phyloP scores from a whole-genome alignment of 257 asterid genomes.

The Sherardia arvensis region DNA sequence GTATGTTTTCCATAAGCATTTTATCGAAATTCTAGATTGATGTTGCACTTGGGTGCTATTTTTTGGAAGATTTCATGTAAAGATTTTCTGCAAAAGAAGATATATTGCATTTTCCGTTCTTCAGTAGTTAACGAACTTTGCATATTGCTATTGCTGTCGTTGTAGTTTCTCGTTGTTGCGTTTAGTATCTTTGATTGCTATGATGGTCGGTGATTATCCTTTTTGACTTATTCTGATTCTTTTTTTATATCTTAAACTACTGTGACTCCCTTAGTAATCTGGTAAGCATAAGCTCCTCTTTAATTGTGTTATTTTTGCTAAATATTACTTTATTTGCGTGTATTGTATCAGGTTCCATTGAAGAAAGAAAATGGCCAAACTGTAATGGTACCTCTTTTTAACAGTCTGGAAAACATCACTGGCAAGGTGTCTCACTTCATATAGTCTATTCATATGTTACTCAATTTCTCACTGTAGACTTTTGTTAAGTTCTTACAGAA shows the following conservation, averaged over 20 bases:
- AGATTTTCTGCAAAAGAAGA: background rate
- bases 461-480: background rate
- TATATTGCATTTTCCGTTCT: background rate
- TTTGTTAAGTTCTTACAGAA: background rate
- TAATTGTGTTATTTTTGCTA: background rate
- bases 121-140: background rate
- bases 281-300: background rate
- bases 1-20: background rate
- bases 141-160: background rate
- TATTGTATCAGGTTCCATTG: conserved; percentile 26
- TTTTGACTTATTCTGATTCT: background rate
- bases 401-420: conserved; percentile 41
- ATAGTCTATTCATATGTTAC: background rate
- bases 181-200: background rate
- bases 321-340: background rate
- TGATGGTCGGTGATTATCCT: too few species aligned
- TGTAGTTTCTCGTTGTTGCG: background rate
- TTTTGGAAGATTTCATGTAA: background rate
- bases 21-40: background rate
- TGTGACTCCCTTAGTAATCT: background rate
- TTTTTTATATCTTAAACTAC: background rate
- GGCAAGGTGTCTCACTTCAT: conserved; percentile 31
- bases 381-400: conserved; percentile 44
- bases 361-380: conserved; percentile 50
- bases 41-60: conserved; percentile 1